Base-by-base conservation (phyloP, 139 green algal genomes). In the Haematococcus lacustris region DNA sequence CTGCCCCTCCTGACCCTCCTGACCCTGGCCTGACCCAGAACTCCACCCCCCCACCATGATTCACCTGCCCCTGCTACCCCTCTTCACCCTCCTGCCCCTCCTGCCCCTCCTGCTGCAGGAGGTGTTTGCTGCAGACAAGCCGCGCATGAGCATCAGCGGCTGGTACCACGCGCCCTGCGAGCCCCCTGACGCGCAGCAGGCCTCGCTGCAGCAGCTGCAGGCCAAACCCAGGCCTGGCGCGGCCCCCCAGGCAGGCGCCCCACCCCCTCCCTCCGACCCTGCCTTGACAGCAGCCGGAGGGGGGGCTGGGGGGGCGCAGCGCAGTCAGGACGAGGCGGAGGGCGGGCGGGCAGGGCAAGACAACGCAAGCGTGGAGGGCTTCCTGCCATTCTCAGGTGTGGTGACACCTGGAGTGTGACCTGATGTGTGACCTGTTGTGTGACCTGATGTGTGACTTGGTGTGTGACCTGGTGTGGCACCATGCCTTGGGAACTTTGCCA, bases 151-250 rank as follows among this genome's bases (percentile, higher is more conserved):
- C 74, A 87, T 91, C 59, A 89, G 86, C 51, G 92, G 92, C 23
- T 97, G 92, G 92, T 97, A 90, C 80, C 92, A 97, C 82, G 70
- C 72, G 9, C 66, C 69, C 3, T 0, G 37, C 28, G 76, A 81
- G n/a, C 82, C 80, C n/a, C 57, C 83, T 33, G 76, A 74, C 43
- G 60, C 38, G 1, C 75, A 90, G 41, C 71, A 88, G 69, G 88
- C 91, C 1, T 90, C 85, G 0, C 80, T 93, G 57, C 53, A 71
- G 53, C 90, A 95, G 83, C 80, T 96, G 71, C 80, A 92, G 74
- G 63, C 69, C 60, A 67, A 64, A 30, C 5, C 9, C 9, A 9
- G 43, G 43, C 43, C 9, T 9, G 43, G 43, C 43, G 43, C 43
- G 9, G 43, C 17, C 9, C 43, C 43, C 43, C 9, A 53, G 43